A percentile compares a stretch with the other conserved stretches of the same genome.
Conservation (phyloP, 352 stramenopile species). For the Globisporangium acanthophoron region DNA sequence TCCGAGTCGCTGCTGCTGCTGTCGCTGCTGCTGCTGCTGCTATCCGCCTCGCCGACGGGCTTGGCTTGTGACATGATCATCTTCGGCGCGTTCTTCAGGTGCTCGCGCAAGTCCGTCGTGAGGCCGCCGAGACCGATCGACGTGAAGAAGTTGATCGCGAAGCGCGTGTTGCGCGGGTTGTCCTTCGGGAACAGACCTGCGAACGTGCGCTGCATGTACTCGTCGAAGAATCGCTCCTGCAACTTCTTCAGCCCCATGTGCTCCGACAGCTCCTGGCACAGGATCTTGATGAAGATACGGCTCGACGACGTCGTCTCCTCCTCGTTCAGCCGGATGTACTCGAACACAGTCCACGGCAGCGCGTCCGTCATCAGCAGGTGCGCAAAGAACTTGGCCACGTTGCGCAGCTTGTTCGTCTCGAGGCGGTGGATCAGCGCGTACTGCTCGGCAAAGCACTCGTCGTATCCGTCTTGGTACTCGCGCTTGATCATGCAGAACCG, state of each 20-base stretch:
- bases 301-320: constrained; percentile 98
- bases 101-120: constrained; percentile 94
- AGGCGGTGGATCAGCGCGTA: constrained; percentile 96
- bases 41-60: constrained; percentile 10
- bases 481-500: constrained; percentile 96
- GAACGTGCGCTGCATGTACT: constrained; percentile 90
- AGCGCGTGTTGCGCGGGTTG: constrained; percentile 96
- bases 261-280: constrained; percentile 97
- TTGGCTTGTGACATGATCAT: constrained; percentile 86
- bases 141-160: constrained; percentile 99
- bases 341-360: constrained; percentile 97
- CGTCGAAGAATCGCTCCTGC: constrained; percentile 92
- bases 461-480: constrained; percentile 95
- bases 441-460: constrained; percentile 91
- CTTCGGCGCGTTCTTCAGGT: constrained; percentile 96
- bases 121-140: constrained; percentile 97
- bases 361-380: constrained; percentile 97
- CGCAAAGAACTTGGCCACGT: constrained; percentile 99
- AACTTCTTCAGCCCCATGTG: constrained; percentile 95
- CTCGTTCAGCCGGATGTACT: constrained; percentile 96
- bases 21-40: constrained; percentile 22
- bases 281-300: constrained; percentile 99
- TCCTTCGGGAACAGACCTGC: constrained; percentile 96
- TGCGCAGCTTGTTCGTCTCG: constrained; percentile 98
- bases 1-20: constrained; percentile 34